Base-by-base conservation (phyloP, 108 stramenopile genomes). In the Cyclotella kingstonii region DNA sequence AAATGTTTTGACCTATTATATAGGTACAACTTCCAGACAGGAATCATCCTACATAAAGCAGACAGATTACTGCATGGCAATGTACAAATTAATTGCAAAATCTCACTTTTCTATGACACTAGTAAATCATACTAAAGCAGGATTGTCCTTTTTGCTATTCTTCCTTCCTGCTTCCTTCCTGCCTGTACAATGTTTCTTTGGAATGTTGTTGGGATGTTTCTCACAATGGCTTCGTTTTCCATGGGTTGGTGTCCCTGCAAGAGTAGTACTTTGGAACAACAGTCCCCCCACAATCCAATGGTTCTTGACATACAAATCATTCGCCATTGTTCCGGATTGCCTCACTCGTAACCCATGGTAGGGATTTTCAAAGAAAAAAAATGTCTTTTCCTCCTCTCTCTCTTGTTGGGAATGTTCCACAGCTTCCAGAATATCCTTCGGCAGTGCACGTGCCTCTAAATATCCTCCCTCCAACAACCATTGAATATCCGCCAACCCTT, bases 241-340 rank as follows among this genome's bases (percentile, higher is more conserved):
- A 4, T 54, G 15, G 1, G 21, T 54, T 9, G 53, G 38, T 18
- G 5, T 10, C 5, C 34, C n/a, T n/a, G n/a, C n/a, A n/a, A n/a
- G n/a, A n/a, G n/a, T 12, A 36, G 53, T 3, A 11, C 38, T 17
- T 54, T 35, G 34, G 23, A 88, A 78, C 8, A 85, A 59, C 0
- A n/a, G n/a, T n/a, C 93, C 90, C 29, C 88, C 86, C 56, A 87
- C 59, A 22, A 94, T 84, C 87, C 87, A 94, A 23, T 86, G 73
- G 52, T 77, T 89, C 64, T 91, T 94, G 22, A 94, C 90, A 65
- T 72, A 94, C 39, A 94, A 36, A 79, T 94, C 93, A 60, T 94
- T 94, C 22, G 86, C 93, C 87, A 94, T 89, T 7, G 86, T 94
- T 35, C 93, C 93, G 54, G 83, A 86, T 60, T 94, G 93, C 42